Percentiles rank a stretch among this genome's conserved stretches.
These are phyloP conservation scores for Tremella yokohamensis DNA, from an alignment of 768 basidiomycete genomes.

Conservation along the genomic window DNA sequence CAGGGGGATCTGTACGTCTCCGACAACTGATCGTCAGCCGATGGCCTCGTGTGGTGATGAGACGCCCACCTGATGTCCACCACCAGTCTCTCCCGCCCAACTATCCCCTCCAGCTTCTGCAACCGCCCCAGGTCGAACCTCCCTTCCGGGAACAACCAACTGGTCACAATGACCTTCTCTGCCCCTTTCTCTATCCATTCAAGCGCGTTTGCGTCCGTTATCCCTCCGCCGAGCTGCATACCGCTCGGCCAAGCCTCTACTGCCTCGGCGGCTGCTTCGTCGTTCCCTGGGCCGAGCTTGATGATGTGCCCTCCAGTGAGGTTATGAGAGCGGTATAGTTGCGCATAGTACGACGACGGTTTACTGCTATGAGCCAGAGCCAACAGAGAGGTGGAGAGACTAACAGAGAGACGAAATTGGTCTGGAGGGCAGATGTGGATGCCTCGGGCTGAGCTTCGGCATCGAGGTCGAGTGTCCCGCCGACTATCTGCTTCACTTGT, in stretches of 20 bases:
- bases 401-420: slow-evolving; percentile 83
- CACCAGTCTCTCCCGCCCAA: slow-evolving; percentile 83
- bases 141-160: slow-evolving; percentile 82
- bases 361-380: slow-evolving; percentile 56
- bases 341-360: slow-evolving; percentile 73
- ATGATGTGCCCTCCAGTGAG: slow-evolving; percentile 91
- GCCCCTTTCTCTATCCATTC: slow-evolving; percentile 87
- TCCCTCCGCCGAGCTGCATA: slow-evolving; percentile 90
- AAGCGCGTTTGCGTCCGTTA: slow-evolving; percentile 71
- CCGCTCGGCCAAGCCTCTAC: slow-evolving; percentile 82
- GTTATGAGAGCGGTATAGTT: slow-evolving; percentile 65
- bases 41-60: not conserved
- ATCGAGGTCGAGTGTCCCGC: slow-evolving; percentile 70
- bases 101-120: slow-evolving; percentile 58
- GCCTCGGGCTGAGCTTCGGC: not conserved
- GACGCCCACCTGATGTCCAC: slow-evolving; percentile 80
- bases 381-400: slow-evolving; percentile 37
- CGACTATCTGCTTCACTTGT: slow-evolving; percentile 96
- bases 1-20: slow-evolving; percentile 59
- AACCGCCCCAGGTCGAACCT: slow-evolving; percentile 74
- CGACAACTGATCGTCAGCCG: slow-evolving; percentile 61
- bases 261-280: slow-evolving; percentile 79
- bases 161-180: slow-evolving; percentile 96
- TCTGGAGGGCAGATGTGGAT: slow-evolving; percentile 50
- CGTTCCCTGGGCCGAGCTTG: slow-evolving; percentile 87